Conservation (phyloP, 352 stramenopile genomes). For the Pythium utonaiense region DNA sequence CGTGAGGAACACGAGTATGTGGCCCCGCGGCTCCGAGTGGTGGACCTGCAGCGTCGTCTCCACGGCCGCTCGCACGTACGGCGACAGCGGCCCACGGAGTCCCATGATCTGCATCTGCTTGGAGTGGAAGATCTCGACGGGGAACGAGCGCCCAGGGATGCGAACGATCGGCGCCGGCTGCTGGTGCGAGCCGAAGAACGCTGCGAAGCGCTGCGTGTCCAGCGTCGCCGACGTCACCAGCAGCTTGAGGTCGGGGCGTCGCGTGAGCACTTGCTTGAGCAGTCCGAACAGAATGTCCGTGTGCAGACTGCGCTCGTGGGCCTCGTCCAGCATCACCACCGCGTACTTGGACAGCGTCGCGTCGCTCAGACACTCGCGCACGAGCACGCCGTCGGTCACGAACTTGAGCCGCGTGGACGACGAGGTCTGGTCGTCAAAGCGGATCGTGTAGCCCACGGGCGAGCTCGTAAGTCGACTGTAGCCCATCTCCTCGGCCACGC, state of each 20-base stretch:
- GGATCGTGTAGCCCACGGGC: conserved; percentile 94
- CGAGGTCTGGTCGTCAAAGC: conserved; percentile 94
- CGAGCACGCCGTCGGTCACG: conserved; percentile 76
- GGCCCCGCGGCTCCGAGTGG: conserved; percentile 53
- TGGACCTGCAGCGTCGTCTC: conserved; percentile 82
- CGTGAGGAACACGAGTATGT: conserved; percentile 96
- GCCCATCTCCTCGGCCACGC: conserved; percentile 97
- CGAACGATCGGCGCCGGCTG: conserved; percentile 73
- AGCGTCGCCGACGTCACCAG: conserved; percentile 94
- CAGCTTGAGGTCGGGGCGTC: conserved; percentile 85
- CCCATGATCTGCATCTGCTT: conserved; percentile 82
- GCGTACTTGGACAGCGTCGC: conserved; percentile 77
- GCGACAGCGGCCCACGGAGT: conserved; percentile 44
- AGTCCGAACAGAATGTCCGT: conserved; percentile 98
- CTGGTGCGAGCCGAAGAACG: conserved; percentile 66
- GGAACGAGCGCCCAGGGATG: conserved; percentile 90
- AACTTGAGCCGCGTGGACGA: conserved; percentile 76
- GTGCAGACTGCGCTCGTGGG: conserved; percentile 97
- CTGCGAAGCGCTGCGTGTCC: conserved; percentile 80
- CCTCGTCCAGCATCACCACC: conserved; percentile 95
- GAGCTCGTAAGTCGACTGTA: conserved; percentile 28
- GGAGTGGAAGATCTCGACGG: conserved; percentile 93
- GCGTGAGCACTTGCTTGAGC: conserved; percentile 70
- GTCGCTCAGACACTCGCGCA: conserved; percentile 79
- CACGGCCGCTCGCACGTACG: conserved; percentile 63